A percentile compares a stretch with the other conserved stretches of the same genome.
These are phyloP conservation scores for Choiromyces venosus DNA, from an alignment of 495 filamentous ascomycete species.

Conservation along the genomic window DNA sequence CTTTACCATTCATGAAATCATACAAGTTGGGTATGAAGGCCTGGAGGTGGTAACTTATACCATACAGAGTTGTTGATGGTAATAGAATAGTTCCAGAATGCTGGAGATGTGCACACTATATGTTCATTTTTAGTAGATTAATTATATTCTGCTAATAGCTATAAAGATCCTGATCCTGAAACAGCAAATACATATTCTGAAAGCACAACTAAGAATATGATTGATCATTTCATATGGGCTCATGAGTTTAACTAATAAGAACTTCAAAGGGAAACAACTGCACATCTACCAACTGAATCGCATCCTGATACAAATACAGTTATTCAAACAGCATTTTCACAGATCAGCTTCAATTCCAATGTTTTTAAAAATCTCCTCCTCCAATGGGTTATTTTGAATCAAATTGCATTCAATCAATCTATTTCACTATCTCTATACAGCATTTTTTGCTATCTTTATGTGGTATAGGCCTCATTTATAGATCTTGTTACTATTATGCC, in stretches of 20 bases:
- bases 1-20: too few species aligned
- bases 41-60: neutral
- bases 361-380: conserved; percentile 15
- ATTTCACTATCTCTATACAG: neutral
- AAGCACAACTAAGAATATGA: conserved; percentile 8
- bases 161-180: neutral
- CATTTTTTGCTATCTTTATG: conserved; percentile 4
- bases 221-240: conserved; percentile 8
- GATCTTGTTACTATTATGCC: neutral
- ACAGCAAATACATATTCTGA: conserved; percentile 2
- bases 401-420: conserved; percentile 6
- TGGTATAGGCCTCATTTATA: neutral
- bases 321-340: neutral
- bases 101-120: neutral
- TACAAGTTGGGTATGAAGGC: too few species aligned
- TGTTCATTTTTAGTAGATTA: neutral
- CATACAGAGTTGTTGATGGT: neutral
- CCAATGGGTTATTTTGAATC: conserved; percentile 13
- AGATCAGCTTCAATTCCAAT: conserved; percentile 8
- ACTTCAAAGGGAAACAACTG: neutral
- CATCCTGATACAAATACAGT: neutral
- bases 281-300: neutral
- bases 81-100: neutral
- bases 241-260: conserved; percentile 10
- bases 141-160: neutral